Percentiles rank a stretch among this genome's conserved stretches.
Conservation (phyloP, 805 yeast species). For the Pichia scutulata region DNA sequence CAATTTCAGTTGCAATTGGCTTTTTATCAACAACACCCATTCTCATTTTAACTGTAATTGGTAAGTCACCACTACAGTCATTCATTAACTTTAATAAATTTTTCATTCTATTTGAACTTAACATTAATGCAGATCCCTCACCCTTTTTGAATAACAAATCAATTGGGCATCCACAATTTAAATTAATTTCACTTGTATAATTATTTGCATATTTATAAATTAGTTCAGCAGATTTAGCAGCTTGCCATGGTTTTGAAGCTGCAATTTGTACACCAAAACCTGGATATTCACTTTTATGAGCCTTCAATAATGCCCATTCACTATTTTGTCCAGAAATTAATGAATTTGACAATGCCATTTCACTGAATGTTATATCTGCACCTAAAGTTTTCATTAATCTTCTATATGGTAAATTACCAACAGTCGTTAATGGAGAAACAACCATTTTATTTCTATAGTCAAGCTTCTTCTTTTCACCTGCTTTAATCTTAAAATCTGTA, state of each 20-base stretch:
- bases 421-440: constrained; percentile 93
- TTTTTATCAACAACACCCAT: constrained; percentile 82
- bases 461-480: constrained; percentile 74
- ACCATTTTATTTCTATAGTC: constrained; percentile 70
- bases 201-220: constrained; percentile 46
- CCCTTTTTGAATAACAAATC: constrained; percentile 92
- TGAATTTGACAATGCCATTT: constrained; percentile 89
- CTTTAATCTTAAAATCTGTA: constrained; percentile 67
- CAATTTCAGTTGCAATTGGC: constrained; percentile 79
- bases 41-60: constrained; percentile 86
- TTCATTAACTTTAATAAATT: constrained; percentile 84
- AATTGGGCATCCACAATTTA: constrained; percentile 97
- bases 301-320: constrained; percentile 96
- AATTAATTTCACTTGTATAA: constrained; percentile 71
- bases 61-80: constrained; percentile 80
- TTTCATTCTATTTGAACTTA: constrained; percentile 73
- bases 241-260: constrained; percentile 87
- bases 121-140: constrained; percentile 90
- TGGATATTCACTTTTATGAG: constrained; percentile 73
- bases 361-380: constrained; percentile 88
- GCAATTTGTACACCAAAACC: constrained; percentile 95
- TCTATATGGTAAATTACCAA: constrained; percentile 93
- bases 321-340: constrained; percentile 82
- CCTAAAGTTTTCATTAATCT: constrained; percentile 85
- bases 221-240: constrained; percentile 85